Conservation (phyloP, 2,329 filamentous ascomycete genomes). For the Bertia moriformis region DNA sequence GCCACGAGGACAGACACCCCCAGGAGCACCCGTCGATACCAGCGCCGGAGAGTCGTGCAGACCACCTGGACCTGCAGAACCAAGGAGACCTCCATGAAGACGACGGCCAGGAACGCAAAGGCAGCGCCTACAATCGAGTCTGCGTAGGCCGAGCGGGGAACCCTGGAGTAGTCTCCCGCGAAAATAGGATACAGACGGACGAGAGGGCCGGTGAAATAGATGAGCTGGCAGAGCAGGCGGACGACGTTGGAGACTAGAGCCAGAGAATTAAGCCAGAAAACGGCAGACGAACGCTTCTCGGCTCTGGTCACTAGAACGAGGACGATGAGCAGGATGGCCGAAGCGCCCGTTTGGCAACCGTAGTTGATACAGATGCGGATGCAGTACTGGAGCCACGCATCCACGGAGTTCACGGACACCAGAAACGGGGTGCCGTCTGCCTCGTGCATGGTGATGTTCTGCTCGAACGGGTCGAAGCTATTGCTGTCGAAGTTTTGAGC, state of each 20-base stretch:
- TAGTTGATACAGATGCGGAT: constrained; percentile 37
- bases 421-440: constrained; percentile 25
- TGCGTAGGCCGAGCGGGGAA: not conserved
- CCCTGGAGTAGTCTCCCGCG: not conserved
- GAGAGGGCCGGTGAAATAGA: constrained; percentile 35
- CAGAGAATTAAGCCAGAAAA: constrained; percentile 44
- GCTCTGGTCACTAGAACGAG: constrained; percentile 41
- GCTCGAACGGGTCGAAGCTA: constrained; percentile 36
- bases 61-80: constrained; percentile 44
- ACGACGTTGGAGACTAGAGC: constrained; percentile 38
- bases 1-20: not conserved
- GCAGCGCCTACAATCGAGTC: constrained; percentile 22
- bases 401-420: constrained; percentile 23
- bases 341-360: constrained; percentile 44
- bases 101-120: constrained; percentile 30
- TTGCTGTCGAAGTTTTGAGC: too few relatives aligned
- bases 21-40: not conserved
- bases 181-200: constrained; percentile 29
- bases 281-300: constrained; percentile 38
- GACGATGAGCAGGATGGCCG: constrained; percentile 36
- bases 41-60: constrained; percentile 14
- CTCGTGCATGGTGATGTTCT: constrained; percentile 29
- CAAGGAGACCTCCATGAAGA: constrained; percentile 37
- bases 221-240: constrained; percentile 28
- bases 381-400: constrained; percentile 28